These are phyloP conservation scores for Asterella californica DNA, from an alignment of 225 moss, liverwort and hornwort genomes.

Conservation along the genomic window DNA sequence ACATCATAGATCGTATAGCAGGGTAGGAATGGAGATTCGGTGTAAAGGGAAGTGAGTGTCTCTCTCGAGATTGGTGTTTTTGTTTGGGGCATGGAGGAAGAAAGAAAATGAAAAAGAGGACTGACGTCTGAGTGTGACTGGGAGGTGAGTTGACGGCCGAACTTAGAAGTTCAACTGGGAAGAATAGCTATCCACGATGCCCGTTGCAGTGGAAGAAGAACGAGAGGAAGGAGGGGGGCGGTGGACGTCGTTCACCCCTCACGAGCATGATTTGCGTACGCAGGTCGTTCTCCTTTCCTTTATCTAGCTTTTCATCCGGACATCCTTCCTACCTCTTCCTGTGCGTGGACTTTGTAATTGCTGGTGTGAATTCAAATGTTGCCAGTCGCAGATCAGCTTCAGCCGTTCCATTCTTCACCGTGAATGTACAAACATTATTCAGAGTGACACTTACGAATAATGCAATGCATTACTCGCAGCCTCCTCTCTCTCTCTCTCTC, in stretches of 20 bases:
- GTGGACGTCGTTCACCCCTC: constrained; percentile 19
- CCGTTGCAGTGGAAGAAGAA: constrained; percentile 8
- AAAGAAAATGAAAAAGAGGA: constrained; percentile 3
- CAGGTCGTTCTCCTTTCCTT: constrained; percentile 25
- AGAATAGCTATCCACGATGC: constrained; percentile 3
- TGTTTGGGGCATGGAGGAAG: neutral
- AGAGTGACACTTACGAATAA: neutral
- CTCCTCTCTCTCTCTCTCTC: too few species aligned
- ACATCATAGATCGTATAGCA: neutral
- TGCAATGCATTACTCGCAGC: neutral
- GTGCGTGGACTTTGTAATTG: neutral
- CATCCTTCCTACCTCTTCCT: neutral
- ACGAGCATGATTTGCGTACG: constrained; percentile 31
- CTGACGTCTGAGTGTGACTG: neutral
- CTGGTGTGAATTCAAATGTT: neutral
- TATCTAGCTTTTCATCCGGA: neutral
- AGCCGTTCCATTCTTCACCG: neutral
- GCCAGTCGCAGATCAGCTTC: neutral
- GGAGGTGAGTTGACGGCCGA: neutral
- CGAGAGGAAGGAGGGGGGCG: constrained; percentile 28
- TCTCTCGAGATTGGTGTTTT: neutral
- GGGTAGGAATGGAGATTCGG: neutral
- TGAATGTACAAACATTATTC: neutral
- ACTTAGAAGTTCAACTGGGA: neutral
- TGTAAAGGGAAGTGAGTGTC: neutral